Evolutionary conservation across 306 rosid genomes (phyloP), one percentile per base, ranked within the genome.

Genomic region (Lupinus albus): DNA sequence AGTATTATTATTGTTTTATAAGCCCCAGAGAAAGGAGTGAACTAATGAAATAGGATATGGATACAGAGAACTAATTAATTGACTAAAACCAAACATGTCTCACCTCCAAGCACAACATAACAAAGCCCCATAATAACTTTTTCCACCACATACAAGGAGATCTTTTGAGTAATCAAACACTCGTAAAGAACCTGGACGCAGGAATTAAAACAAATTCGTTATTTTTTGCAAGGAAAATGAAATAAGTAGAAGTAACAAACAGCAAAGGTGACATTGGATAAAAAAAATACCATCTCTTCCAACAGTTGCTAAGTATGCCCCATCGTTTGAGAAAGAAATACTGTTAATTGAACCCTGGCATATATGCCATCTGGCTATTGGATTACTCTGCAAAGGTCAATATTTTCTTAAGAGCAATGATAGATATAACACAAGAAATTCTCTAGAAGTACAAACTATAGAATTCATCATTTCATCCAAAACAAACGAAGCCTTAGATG

Each of bases 31-130:
- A 20, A 55, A 12, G 52, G 64, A 63, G 45, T 6, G 14, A 63
- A 36, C 52, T 21, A 39, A 46, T 48, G 15, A 67, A 65, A 41
- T 13, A 62, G 33, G 61, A 54, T 53, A 49, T 16, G 39, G 67
- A 58, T 79, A 76, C 66, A 64, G 61, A 64, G 38, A 64, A 60
- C 48, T 57, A 68, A 68, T 49, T 16, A 44, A 67, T 44, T 67
- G 61, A 67, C 82, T 45, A 28, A 13, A 78, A 46, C 58, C 65
- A 54, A 42, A 39, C 67, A 39, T 39, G 45, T 67, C 85, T 63
- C 50, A 90, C 96, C 99, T 94, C 99, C 99, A 94, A 63, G 99
- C 85, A 61, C 97, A 94, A 68, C 99, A 94, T 62, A 94, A 80
- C 77, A 90, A 88, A 64, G 97, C 97, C 38, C 99, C 99, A 32